Base-by-base conservation (phyloP, 495 filamentous ascomycete genomes). In the Tuber melanosporum region DNA sequence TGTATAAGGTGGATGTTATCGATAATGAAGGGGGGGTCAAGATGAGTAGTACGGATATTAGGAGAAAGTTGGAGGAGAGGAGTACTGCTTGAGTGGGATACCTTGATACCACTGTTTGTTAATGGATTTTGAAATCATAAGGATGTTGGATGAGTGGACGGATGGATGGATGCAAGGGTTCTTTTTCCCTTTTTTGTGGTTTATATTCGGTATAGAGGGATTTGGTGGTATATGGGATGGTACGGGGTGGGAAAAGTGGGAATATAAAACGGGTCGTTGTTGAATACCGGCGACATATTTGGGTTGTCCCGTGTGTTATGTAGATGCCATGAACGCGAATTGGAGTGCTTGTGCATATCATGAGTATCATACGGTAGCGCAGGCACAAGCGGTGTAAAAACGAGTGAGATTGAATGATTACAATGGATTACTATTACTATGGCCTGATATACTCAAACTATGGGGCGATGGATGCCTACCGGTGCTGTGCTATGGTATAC, bases 11-110 rank as follows among this genome's bases (percentile, higher is more conserved):
- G n/a, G 93, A 95, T 79, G 84, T 87, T 45, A 83, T 87, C 12
- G 88, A 88, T 15, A 86, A 85, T 66, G 84, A 83, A 47, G 87
- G 88, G 71, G 89, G 91, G 6, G 87, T 88, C 44, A 99, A 97
- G 85, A 92, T 99, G 81, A 97, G 94, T 87, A 98, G 95, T 84
- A 93, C 92, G 1, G 91, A 89, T 78, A 89, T 91, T 73, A 85
- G 90, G 82, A 88, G 87, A 71, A 87, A 85, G 52, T 76, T 84
- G 70, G 83, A 78, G 41, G 83, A 87, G 77, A 84, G 75, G 71
- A 66, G 57, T 36, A 14, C 57, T 66, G 26, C 57, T 4, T 66
- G 57, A 66, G 57, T 32, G 57, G 52, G 52, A 26, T 62, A 14
- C n/a, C 52, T 62, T 62, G 9, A 22, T 9, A 57, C 49, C 32